Evolutionary conservation across 352 stramenopile species (phyloP).

Genomic region (Pythium apleroticum): DNA sequence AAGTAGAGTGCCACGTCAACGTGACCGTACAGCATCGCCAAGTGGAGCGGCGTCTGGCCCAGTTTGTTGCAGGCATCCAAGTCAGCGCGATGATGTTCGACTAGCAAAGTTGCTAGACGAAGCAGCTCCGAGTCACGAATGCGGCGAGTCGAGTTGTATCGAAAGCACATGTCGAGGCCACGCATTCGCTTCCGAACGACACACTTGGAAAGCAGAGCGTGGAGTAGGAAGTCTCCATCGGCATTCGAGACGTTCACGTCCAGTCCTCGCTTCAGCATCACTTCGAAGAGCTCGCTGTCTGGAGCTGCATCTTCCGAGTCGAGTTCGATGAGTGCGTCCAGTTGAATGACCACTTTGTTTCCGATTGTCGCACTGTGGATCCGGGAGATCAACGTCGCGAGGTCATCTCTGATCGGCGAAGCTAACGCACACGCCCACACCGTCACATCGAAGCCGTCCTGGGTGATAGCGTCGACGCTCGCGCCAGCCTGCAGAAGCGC

Average conservation of each 20-base stretch:
- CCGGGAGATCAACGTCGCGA: slow-evolving; percentile 19
- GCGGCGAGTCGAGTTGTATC: slow-evolving; percentile 43
- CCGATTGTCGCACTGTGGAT: slow-evolving; percentile 21
- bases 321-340: slow-evolving; percentile 30
- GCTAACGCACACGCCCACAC: slow-evolving; percentile 60
- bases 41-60: slow-evolving; percentile 64
- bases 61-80: slow-evolving; percentile 61
- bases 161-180: slow-evolving; percentile 56
- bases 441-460: slow-evolving; percentile 41
- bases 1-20: slow-evolving; percentile 38
- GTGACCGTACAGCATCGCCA: slow-evolving; percentile 68
- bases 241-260: slow-evolving; percentile 65
- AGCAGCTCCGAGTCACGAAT: slow-evolving; percentile 24
- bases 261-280: slow-evolving; percentile 17
- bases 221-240: slow-evolving; percentile 63
- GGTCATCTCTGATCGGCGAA: slow-evolving; percentile 27
- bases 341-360: slow-evolving; percentile 17
- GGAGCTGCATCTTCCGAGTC: slow-evolving; percentile 41
- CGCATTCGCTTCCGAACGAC: slow-evolving; percentile 50
- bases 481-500: slow-evolving; percentile 34
- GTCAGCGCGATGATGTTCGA: slow-evolving; percentile 40
- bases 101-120: slow-evolving; percentile 30
- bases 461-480: slow-evolving; percentile 57
- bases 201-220: slow-evolving; percentile 53
- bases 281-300: slow-evolving; percentile 37